Evolutionary conservation across 345 rosid genomes (phyloP), one percentile per base, ranked within the genome.

Genomic region (Euphorbia tirucalli): DNA sequence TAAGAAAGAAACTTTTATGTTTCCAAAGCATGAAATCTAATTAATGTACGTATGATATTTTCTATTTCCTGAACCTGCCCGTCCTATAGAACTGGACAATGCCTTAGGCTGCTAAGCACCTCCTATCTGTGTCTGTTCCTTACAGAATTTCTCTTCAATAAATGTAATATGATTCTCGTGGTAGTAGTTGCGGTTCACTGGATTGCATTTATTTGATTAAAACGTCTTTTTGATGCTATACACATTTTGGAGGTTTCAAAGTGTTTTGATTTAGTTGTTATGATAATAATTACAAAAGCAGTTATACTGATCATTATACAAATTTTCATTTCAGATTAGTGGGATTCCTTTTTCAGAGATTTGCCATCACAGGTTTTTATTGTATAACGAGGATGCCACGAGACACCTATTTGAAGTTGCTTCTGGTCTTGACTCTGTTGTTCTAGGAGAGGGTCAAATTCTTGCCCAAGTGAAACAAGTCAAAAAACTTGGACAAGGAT

Each of bases 401-500:
- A 52, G 60, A 43, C 78, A 75, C 44, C 50, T 75, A 7, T 75
- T 75, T 55, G 74, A 75, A 63, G 78, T 75, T 52, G 56, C 78
- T 55, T 62, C 78, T 69, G 78, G 78, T 2, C 78, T 75, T 11
- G 66, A 75, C 50, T 75, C 78, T 0, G 57, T 69, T 69, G 78
- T 75, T 63, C 65, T 75, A 14, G 78, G 78, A 64, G 74, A 70
- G 43, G 78, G 74, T 62, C 78, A 75, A 43, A 75, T 75, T 21
- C 74, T 75, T 62, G 78, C 78, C 25, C 78, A 75, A 59, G 78
- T 75, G 39, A 75, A 41, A 65, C 78, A 75, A 57, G 78, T 75
- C 7, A 61, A 69, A 41, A 75, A 70, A 64, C 60, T 70, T 52
- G 78, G 78, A 54, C 78, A 75, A 75, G 78, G 78, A 63, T 70